phyloP scores from a whole-genome alignment of 2,329 filamentous ascomycete genomes.

The Eutypella sp. region DNA sequence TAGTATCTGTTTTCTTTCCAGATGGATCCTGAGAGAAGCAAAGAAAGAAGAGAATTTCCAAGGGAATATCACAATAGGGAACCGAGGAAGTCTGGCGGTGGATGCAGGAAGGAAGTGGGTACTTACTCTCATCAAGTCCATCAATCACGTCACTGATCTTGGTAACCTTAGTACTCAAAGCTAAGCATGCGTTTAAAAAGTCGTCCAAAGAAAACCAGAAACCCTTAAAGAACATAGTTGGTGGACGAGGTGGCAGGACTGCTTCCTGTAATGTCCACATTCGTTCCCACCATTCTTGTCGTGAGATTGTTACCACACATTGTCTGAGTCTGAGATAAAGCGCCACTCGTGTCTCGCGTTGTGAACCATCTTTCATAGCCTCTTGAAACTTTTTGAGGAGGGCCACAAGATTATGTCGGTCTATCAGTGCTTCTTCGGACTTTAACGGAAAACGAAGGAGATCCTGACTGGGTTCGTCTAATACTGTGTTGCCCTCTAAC shows the following conservation, averaged over 20 bases:
- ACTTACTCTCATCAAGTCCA: background rate
- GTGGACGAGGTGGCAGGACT: background rate
- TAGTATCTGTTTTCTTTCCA: too few relatives aligned
- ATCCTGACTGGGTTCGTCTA: background rate
- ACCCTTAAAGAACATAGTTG: slow-evolving; percentile 1
- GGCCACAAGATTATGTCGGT: background rate
- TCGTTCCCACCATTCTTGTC: slow-evolving; percentile 5
- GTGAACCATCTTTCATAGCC: background rate
- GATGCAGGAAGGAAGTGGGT: background rate
- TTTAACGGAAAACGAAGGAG: background rate
- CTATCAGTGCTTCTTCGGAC: background rate
- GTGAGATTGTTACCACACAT: background rate
- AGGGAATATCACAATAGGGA: too few relatives aligned
- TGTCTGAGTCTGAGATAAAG: background rate
- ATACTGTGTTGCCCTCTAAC: background rate
- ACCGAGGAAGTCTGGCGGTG: background rate
- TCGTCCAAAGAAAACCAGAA: background rate
- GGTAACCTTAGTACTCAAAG: background rate
- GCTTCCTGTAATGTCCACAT: slow-evolving; percentile 8
- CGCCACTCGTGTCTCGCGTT: background rate
- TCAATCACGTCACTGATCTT: too few relatives aligned
- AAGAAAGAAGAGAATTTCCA: too few relatives aligned
- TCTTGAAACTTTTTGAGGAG: background rate
- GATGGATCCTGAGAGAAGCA: too few relatives aligned
- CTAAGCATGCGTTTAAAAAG: background rate